These are phyloP conservation scores for Musa balbisiana DNA, from an alignment of 202 grass and related monocot species.

Conservation along the genomic window DNA sequence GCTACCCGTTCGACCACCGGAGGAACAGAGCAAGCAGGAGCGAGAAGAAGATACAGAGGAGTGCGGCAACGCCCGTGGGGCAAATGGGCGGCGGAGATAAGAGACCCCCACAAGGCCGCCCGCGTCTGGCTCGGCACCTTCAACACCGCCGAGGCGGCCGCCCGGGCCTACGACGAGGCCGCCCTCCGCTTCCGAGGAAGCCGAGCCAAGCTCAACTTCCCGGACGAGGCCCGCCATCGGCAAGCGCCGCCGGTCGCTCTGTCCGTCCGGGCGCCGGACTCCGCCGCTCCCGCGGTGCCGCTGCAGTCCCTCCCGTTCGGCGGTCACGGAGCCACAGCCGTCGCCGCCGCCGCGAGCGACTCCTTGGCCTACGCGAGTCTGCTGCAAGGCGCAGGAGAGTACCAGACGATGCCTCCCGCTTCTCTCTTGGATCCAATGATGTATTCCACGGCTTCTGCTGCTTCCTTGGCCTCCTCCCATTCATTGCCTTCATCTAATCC, in stretches of 20 bases:
- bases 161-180: slow-evolving; percentile 53
- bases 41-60: neutral
- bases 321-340: neutral
- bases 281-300: neutral
- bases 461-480: neutral
- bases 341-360: neutral
- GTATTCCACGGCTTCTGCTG: neutral
- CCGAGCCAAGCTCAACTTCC: neutral
- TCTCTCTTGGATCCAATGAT: neutral
- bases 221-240: neutral
- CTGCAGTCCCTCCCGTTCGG: neutral
- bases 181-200: neutral
- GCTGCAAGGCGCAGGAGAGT: neutral
- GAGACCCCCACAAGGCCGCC: neutral
- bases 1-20: neutral
- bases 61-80: neutral
- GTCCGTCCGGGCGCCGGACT: neutral
- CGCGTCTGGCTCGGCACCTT: slow-evolving; percentile 74
- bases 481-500: neutral
- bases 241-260: neutral
- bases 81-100: neutral
- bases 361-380: neutral
- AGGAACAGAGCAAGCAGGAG: neutral
- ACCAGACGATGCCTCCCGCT: neutral
- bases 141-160: slow-evolving; percentile 71